These are phyloP conservation scores for Phanerodontia chrysosporium DNA, from an alignment of 768 basidiomycete genomes.

Conservation along the genomic window DNA sequence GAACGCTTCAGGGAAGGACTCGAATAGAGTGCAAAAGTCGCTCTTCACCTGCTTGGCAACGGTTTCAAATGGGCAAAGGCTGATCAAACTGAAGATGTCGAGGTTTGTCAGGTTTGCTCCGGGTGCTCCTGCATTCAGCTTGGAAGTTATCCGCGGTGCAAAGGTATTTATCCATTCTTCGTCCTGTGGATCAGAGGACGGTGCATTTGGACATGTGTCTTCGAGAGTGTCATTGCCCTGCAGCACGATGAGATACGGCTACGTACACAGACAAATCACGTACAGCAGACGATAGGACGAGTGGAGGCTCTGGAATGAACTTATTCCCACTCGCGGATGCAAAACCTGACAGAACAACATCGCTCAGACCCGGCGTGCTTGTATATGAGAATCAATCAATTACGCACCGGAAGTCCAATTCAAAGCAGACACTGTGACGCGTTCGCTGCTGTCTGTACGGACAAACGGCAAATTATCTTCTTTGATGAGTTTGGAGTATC, in stretches of 20 bases:
- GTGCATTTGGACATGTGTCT: constrained; percentile 54
- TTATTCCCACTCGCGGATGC: constrained; percentile 42
- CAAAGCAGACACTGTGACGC: constrained; percentile 62
- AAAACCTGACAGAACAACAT: constrained; percentile 45
- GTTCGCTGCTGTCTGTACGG: constrained; percentile 43
- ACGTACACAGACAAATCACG: constrained; percentile 17
- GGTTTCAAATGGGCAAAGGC: constrained; percentile 81
- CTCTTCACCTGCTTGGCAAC: constrained; percentile 46
- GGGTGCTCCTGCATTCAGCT: constrained; percentile 57
- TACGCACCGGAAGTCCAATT: constrained; percentile 64
- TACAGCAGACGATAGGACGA: constrained; percentile 57
- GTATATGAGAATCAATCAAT: too few species aligned
- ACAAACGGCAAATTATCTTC: constrained; percentile 47
- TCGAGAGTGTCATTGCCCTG: constrained; percentile 63
- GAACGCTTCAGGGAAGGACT: constrained; percentile 47
- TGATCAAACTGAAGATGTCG: constrained; percentile 60
- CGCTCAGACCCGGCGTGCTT: background rate
- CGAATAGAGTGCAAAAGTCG: constrained; percentile 75
- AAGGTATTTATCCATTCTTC: constrained; percentile 54
- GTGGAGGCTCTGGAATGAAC: constrained; percentile 45
- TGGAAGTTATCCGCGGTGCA: constrained; percentile 48
- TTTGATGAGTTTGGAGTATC: constrained; percentile 49
- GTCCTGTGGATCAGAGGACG: constrained; percentile 39
- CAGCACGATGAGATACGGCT: background rate
- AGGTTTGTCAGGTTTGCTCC: constrained; percentile 52